Base-by-base conservation (phyloP, 2,329 filamentous ascomycete genomes). In the Colletotrichum sp. region DNA sequence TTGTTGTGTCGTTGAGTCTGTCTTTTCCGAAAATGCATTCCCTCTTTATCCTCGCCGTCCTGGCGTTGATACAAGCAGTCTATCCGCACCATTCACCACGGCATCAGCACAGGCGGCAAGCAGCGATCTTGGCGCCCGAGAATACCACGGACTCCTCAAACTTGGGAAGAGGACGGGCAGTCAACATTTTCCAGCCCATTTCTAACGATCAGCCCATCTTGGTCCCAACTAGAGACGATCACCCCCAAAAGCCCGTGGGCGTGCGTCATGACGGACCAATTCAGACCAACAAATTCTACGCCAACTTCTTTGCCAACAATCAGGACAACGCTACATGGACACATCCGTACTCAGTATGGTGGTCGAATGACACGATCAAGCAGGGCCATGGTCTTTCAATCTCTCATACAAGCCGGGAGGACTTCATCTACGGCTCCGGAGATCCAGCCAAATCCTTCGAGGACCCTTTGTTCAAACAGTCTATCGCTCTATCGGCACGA, bases 231-330 rank as follows among this genome's bases (percentile, higher is more conserved):
- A 38, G 69, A 16, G 52, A 30, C 13, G 69, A 72, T 28, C 73
- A 75, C n/a, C 73, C 73, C 12, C 73, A 75, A 16, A 62, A 34
- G 62, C 73, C 73, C 8, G 63, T 75, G 21, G 69, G 73, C 8
- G 56, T 75, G 13, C 21, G 24, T 21, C 56, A 59, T 12, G 62
- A 72, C 30, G 80, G 81, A 0, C 89, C 91, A 3, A 84, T 93
- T 67, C 85, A 89, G 52, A 94, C 93, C 12, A 94, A 94, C 85
- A 94, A 93, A 80, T 94, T 94, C 82, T 93, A 93, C 79, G 87
- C 91, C 74, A 95, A 95, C 78, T 90, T 95, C 75, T 94, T 94
- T 81, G 86, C 96, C 2, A 92, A 91, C 13, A 87, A 85, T 34
- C 94, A 96, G 81, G 89, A 87, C 8, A 88, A 89, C 18, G 87